These are phyloP conservation scores for Boletus rufocinnamomeus DNA, from an alignment of 768 basidiomycete species.

Conservation along the genomic window DNA sequence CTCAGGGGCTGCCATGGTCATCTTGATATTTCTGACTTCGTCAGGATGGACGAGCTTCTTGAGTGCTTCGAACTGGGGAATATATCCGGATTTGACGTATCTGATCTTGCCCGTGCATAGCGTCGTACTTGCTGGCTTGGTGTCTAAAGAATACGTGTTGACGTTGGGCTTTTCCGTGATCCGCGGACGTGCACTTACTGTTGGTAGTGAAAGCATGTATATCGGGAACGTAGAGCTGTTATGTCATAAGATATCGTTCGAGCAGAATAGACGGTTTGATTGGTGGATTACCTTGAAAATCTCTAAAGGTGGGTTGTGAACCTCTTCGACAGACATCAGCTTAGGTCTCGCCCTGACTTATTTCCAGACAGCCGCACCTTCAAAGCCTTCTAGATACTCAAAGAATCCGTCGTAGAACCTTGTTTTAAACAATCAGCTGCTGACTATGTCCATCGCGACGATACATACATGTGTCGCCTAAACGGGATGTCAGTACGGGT, in stretches of 20 bases:
- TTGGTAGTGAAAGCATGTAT: slow-evolving; percentile 24
- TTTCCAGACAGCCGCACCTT: slow-evolving; percentile 17
- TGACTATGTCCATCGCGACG: neutral
- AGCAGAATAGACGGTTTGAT: too few relatives aligned
- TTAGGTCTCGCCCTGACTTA: neutral
- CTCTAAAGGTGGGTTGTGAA: slow-evolving; percentile 25
- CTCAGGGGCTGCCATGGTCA: slow-evolving; percentile 70
- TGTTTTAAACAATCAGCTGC: neutral
- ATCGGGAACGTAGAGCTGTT: slow-evolving; percentile 30
- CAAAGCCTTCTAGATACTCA: slow-evolving; percentile 28
- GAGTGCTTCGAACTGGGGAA: slow-evolving; percentile 62
- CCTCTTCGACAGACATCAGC: slow-evolving; percentile 19
- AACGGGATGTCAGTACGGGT: neutral
- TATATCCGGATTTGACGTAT: slow-evolving; percentile 61
- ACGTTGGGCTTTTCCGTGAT: neutral
- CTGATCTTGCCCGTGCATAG: slow-evolving; percentile 58
- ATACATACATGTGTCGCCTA: slow-evolving; percentile 31
- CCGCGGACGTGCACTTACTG: slow-evolving; percentile 10
- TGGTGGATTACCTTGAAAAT: slow-evolving; percentile 26
- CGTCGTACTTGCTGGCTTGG: slow-evolving; percentile 23
- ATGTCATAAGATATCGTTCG: neutral
- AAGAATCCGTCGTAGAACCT: slow-evolving; percentile 36
- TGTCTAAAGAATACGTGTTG: slow-evolving; percentile 11
- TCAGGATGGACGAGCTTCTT: slow-evolving; percentile 58
- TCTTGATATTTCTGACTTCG: slow-evolving; percentile 67